These are phyloP conservation scores for Talaromyces liani DNA, from an alignment of 495 filamentous ascomycete genomes.

Conservation along the genomic window DNA sequence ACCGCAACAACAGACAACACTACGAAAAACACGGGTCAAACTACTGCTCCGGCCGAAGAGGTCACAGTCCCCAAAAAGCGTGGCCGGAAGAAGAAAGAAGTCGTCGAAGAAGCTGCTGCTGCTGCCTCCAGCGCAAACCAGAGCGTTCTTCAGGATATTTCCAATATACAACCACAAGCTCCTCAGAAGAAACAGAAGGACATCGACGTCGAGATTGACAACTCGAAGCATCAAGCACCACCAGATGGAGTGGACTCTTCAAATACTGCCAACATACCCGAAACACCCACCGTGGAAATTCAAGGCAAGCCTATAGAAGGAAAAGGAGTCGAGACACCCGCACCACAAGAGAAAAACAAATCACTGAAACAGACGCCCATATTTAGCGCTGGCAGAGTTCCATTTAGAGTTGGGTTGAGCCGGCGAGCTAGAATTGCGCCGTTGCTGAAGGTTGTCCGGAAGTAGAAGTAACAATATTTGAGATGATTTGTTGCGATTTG, in stretches of 20 bases:
- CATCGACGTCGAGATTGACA: neutral
- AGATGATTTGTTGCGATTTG: neutral
- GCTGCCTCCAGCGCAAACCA: neutral
- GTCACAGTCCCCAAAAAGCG: slow-evolving; percentile 31
- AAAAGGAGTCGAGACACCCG: slow-evolving; percentile 16
- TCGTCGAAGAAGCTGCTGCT: slow-evolving; percentile 12
- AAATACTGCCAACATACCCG: neutral
- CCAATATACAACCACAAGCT: neutral
- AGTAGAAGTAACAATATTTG: slow-evolving; percentile 23
- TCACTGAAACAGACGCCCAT: slow-evolving; percentile 43
- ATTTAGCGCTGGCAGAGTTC: slow-evolving; percentile 43
- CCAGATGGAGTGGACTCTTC: too few relatives aligned
- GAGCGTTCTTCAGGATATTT: slow-evolving; percentile 7
- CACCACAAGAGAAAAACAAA: slow-evolving; percentile 12
- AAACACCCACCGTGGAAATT: slow-evolving; percentile 60
- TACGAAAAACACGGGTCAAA: neutral
- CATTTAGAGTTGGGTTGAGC: slow-evolving; percentile 61
- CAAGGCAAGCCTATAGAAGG: slow-evolving; percentile 41
- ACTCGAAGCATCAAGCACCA: neutral
- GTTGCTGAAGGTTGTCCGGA: slow-evolving; percentile 56
- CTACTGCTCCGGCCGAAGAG: slow-evolving; percentile 7
- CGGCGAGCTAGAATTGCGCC: slow-evolving; percentile 57
- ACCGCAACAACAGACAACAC: neutral
- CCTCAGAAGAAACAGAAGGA: slow-evolving; percentile 17
- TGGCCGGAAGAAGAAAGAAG: slow-evolving; percentile 38